Conservation (phyloP, 176 grass and related monocot species). For the Oryza glaberrima region DNA sequence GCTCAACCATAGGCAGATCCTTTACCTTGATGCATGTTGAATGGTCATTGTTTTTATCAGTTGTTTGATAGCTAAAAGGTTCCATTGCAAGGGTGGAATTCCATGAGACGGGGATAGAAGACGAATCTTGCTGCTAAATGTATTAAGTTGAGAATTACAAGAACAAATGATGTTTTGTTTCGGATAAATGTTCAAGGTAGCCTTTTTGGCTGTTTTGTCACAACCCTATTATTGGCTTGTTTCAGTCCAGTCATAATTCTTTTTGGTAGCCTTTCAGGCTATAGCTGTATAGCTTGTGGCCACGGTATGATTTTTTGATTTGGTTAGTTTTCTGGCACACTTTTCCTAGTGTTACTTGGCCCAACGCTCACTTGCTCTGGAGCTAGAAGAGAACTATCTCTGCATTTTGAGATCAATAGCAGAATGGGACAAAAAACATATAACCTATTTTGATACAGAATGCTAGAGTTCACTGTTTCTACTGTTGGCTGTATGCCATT, state of each 20-base stretch:
- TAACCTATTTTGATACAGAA: neutral
- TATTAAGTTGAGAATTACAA: constrained; percentile 24
- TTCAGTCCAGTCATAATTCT: neutral
- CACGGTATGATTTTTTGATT: constrained; percentile 11
- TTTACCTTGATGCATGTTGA: neutral
- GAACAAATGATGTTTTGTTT: constrained; percentile 10
- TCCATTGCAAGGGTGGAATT: constrained; percentile 24
- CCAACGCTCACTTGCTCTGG: constrained; percentile 1
- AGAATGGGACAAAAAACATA: neutral
- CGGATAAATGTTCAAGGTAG: neutral
- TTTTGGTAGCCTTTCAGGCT: neutral
- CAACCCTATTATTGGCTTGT: constrained; percentile 2
- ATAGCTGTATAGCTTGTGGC: neutral
- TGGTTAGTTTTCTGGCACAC: neutral
- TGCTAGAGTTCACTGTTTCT: neutral
- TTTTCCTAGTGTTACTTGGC: neutral
- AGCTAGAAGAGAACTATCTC: constrained; percentile 8
- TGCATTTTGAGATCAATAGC: constrained; percentile 8
- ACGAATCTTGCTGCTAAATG: constrained; percentile 15
- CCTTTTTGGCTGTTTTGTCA: neutral
- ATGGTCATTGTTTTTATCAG: neutral
- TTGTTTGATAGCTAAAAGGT: constrained; percentile 17
- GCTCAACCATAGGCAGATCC: neutral
- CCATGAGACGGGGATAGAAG: neutral
- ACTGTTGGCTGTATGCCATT: neutral